Evolutionary conservation across 768 basidiomycete genomes (phyloP), one percentile per base, ranked within the genome.

Genomic region (Austroboletus festivus): DNA sequence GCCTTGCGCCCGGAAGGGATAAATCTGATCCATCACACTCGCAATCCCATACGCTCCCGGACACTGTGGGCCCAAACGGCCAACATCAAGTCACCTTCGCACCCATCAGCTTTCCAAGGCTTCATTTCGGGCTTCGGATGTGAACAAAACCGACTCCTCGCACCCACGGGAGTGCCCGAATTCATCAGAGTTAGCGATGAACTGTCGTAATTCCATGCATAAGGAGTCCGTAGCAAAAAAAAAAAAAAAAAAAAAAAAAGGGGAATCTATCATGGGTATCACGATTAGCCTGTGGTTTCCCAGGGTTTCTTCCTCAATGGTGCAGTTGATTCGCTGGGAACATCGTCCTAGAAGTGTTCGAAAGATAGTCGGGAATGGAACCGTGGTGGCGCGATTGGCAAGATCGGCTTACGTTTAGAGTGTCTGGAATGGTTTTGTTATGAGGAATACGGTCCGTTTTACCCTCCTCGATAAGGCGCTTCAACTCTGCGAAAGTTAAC

Each of bases 381-480:
- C 47, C 21, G 21, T 33, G 24, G 10, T 8, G 5, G 31, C 23
- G 21, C 9, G 41, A 33, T 51, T 44, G 33, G 53, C 34, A 23
- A 31, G 34, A 45, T 19, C 28, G 30, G 62, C 79, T 53, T 59
- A 87, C 89, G 68, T 83, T 86, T 30, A 90, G 56, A 2, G 62
- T 69, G n/a, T 83, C 73, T 0, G 84, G 81, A 38, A 91, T 87
- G 46, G 74, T 51, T 55, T 82, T 86, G 62, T 89, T 91, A 58
- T 90, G 86, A 1, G 89, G 89, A 31, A 91, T 88, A 60, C 82
- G 68, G 54, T 87, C 85, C 4, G 80, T 77, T 53, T 75, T 80
- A 16, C 87, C 88, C 18, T 83, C 72, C 56, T 86, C 80, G 50
- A 91, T 86, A 50, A 91, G 70, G 30, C 73, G 73, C 57, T 86